phyloP scores from a whole-genome alignment of 2,329 filamentous ascomycete genomes.

The Penicillium sp. region DNA sequence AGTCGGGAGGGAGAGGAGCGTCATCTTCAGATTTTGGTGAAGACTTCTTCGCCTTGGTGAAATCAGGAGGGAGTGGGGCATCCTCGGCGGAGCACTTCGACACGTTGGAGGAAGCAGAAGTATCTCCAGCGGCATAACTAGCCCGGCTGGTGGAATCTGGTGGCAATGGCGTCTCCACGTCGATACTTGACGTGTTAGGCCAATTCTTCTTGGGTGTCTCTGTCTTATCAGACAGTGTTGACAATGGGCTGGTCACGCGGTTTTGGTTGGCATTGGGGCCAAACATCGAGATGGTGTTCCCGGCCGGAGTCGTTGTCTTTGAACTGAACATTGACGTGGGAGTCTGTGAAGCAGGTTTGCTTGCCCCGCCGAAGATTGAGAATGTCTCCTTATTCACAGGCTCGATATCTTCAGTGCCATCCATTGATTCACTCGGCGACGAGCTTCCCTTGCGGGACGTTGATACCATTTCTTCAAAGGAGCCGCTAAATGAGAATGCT shows the following conservation, averaged over 20 bases:
- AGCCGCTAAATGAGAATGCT: slow-evolving; percentile 39
- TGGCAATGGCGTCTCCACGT: slow-evolving; percentile 42
- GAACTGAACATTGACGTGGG: slow-evolving; percentile 33
- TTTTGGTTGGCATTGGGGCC: slow-evolving; percentile 25
- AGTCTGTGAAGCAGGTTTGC: slow-evolving; percentile 12
- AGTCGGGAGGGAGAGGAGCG: slow-evolving; percentile 19
- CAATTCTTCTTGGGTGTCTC: slow-evolving; percentile 36
- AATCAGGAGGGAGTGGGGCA: slow-evolving; percentile 36
- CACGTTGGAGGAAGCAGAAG: slow-evolving; percentile 47
- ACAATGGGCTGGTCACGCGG: slow-evolving; percentile 29
- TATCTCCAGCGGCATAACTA: slow-evolving; percentile 48
- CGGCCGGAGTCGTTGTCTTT: slow-evolving; percentile 26
- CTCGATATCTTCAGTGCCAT: slow-evolving; percentile 34
- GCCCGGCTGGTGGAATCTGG: slow-evolving; percentile 49
- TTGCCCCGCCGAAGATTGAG: slow-evolving; percentile 30
- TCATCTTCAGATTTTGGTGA: slow-evolving; percentile 21
- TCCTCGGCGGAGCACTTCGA: slow-evolving; percentile 44
- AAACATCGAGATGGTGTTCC: slow-evolving; percentile 32
- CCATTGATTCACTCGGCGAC: slow-evolving; percentile 36
- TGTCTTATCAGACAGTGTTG: slow-evolving; percentile 35
- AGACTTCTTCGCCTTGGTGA: slow-evolving; percentile 17
- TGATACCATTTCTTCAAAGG: slow-evolving; percentile 44
- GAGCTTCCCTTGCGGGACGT: slow-evolving; percentile 31
- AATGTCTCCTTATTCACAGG: slow-evolving; percentile 26
- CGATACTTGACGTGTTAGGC: slow-evolving; percentile 26